Conservation (phyloP, 1,139 yeast species). For the Meyerozyma athensensis region DNA sequence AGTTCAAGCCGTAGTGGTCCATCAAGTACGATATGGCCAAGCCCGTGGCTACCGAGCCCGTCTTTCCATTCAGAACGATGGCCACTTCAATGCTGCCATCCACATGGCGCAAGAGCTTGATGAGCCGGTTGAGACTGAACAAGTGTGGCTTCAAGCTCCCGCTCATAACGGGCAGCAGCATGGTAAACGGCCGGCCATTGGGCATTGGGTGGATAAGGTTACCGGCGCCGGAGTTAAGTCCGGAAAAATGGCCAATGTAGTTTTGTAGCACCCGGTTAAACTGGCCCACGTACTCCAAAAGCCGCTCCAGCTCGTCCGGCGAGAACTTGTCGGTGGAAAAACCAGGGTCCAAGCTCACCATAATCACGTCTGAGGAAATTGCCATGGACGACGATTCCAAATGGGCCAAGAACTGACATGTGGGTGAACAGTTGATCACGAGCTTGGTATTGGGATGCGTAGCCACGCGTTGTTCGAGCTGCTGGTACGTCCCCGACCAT, state of each 20-base stretch:
- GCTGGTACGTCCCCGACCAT: not conserved
- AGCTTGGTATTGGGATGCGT: conserved; percentile 27
- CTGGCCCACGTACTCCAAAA: conserved; percentile 22
- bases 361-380: conserved; percentile 36
- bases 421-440: conserved; percentile 38
- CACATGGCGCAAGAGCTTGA: conserved; percentile 32
- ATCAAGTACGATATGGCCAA: conserved; percentile 36
- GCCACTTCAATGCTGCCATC: conserved; percentile 33
- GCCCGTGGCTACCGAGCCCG: conserved; percentile 28
- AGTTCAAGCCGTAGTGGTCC: conserved; percentile 38
- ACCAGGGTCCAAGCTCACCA: conserved; percentile 37
- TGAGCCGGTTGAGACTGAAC: conserved; percentile 35
- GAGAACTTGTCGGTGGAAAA: conserved; percentile 19
- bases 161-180: conserved; percentile 34
- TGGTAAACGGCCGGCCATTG: conserved; percentile 19
- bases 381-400: conserved; percentile 19
- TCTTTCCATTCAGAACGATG: conserved; percentile 31
- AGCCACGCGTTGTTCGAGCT: not conserved
- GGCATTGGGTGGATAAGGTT: conserved; percentile 31
- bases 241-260: conserved; percentile 35
- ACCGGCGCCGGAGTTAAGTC: conserved; percentile 26
- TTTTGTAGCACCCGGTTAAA: conserved; percentile 37
- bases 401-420: conserved; percentile 26
- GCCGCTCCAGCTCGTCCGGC: conserved; percentile 17
- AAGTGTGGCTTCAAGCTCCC: conserved; percentile 38